Evolutionary conservation across 768 basidiomycete genomes (phyloP).

Genomic region (Tricholomella constricta): DNA sequence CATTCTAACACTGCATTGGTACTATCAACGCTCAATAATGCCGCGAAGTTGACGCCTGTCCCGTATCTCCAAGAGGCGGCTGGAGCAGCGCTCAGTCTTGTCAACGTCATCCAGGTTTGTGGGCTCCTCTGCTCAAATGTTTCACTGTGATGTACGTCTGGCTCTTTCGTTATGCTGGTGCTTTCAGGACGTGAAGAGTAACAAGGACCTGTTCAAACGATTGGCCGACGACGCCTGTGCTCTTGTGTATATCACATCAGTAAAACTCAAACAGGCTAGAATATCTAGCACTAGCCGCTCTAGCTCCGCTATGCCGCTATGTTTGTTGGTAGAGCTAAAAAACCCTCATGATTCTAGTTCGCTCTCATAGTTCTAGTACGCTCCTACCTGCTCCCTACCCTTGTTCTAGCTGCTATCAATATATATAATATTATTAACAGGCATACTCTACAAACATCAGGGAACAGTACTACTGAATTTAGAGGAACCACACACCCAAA

Average conservation of each 20-base stretch:
- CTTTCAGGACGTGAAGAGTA: slow-evolving; percentile 7
- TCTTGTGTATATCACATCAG: slow-evolving; percentile 13
- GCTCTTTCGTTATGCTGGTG: not conserved
- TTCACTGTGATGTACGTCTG: not conserved
- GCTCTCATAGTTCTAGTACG: too few species aligned
- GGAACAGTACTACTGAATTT: too few species aligned
- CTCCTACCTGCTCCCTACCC: too few species aligned
- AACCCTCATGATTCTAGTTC: too few species aligned
- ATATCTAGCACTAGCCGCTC: too few species aligned
- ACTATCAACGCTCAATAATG: slow-evolving; percentile 4
- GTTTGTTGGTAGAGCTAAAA: too few species aligned
- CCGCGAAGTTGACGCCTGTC: not conserved
- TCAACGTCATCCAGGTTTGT: slow-evolving; percentile 4
- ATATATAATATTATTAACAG: too few species aligned
- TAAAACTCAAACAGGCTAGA: too few species aligned
- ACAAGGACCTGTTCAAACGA: slow-evolving; percentile 10
- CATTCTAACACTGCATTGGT: not conserved
- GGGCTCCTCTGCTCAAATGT: not conserved
- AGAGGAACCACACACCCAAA: too few species aligned
- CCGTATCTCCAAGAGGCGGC: slow-evolving; percentile 8
- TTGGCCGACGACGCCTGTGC: slow-evolving; percentile 12
- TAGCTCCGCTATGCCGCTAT: too few species aligned
- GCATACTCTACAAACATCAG: too few species aligned
- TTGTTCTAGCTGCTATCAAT: too few species aligned
- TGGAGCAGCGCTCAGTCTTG: slow-evolving; percentile 2